These are phyloP conservation scores for Afroboletus lepidellus DNA, from an alignment of 1,284 basidiomycete genomes.

Conservation along the genomic window DNA sequence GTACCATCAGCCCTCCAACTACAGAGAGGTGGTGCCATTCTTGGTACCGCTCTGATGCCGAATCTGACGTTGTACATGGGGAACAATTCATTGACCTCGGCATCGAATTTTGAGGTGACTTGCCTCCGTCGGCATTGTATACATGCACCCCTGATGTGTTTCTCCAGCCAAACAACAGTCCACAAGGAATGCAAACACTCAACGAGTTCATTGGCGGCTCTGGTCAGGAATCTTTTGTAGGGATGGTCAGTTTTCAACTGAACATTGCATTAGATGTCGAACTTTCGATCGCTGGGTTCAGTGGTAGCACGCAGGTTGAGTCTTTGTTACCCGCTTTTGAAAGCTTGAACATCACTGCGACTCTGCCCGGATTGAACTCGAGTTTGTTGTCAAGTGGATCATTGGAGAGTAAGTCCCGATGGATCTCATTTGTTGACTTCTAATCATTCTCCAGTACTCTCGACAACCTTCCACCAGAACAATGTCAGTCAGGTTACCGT, in stretches of 20 bases:
- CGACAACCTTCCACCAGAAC: constrained; percentile 62
- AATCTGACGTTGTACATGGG: constrained; percentile 59
- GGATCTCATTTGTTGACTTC: not conserved
- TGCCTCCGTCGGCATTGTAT: not conserved
- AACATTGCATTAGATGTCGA: constrained; percentile 43
- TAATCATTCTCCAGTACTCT: constrained; percentile 46
- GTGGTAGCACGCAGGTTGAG: constrained; percentile 57
- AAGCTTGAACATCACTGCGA: constrained; percentile 56
- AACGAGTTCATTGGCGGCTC: constrained; percentile 68
- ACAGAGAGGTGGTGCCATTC: constrained; percentile 44
- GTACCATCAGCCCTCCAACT: constrained; percentile 50
- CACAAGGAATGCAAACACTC: constrained; percentile 63
- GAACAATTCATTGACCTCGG: constrained; percentile 52
- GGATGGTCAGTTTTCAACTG: not conserved
- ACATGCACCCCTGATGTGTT: constrained; percentile 4
- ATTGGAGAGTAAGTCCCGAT: constrained; percentile 43
- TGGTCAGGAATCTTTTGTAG: constrained; percentile 32
- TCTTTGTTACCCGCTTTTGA: constrained; percentile 66
- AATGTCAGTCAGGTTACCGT: constrained; percentile 71
- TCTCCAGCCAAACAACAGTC: constrained; percentile 57
- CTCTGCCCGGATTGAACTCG: constrained; percentile 61
- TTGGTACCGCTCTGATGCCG: constrained; percentile 62
- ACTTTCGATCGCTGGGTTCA: constrained; percentile 56
- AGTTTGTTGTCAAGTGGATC: constrained; percentile 58
- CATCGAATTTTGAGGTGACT: constrained; percentile 48